Conservation (phyloP, 164 flowering plant species). For the Tinospora cordifolia region DNA sequence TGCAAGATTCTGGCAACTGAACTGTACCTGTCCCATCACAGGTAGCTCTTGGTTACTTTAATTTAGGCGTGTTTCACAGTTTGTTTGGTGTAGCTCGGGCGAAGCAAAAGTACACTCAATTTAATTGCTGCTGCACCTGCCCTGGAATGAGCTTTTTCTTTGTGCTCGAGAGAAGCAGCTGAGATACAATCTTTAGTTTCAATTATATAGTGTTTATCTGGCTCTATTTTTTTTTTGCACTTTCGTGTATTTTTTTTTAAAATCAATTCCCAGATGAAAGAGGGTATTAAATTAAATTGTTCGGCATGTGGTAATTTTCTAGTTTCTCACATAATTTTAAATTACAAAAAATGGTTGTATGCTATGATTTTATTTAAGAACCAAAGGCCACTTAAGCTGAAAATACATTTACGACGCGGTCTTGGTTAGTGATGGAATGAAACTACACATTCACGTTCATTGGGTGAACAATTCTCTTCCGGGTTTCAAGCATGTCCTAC, state of each 20-base stretch:
- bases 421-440: too few species aligned
- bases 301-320: too few species aligned
- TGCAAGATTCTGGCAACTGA: neutral
- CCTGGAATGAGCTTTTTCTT: neutral
- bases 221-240: neutral
- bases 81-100: neutral
- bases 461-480: too few species aligned
- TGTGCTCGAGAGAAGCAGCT: neutral
- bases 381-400: too few species aligned
- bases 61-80: neutral
- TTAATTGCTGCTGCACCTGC: neutral
- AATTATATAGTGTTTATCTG: neutral
- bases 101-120: neutral
- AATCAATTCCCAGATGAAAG: neutral
- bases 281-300: too few species aligned
- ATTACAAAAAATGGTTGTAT: too few species aligned
- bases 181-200: neutral
- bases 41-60: neutral
- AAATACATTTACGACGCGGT: too few species aligned
- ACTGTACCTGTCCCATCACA: neutral
- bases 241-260: neutral
- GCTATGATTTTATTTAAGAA: too few species aligned
- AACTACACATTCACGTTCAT: too few species aligned
- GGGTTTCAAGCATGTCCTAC: too few species aligned
- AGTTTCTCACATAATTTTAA: too few species aligned